phyloP scores from a whole-genome alignment of 2,329 filamentous ascomycete genomes.

The Neonectria punicea region DNA sequence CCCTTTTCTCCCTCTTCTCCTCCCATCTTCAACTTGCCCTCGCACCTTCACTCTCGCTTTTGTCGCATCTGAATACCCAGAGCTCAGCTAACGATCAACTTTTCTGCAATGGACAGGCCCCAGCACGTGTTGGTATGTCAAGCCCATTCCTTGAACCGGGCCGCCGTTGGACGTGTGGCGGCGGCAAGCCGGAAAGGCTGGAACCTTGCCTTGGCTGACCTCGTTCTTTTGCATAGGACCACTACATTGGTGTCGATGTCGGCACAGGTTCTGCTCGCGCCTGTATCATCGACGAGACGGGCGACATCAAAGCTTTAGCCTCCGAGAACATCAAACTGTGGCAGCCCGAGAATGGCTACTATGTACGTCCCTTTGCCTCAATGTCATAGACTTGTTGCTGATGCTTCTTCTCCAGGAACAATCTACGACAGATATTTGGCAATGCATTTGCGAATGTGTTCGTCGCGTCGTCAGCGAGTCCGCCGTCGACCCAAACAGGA shows the following conservation, averaged over 20 bases:
- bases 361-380: constrained; percentile 61
- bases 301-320: constrained; percentile 84
- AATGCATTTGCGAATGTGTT: constrained; percentile 90
- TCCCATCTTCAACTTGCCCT: constrained; percentile 19
- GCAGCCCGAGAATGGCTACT: constrained; percentile 80
- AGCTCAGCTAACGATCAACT: constrained; percentile 21
- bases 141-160: neutral
- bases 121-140: constrained; percentile 47
- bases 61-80: constrained; percentile 15
- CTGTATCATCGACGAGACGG: constrained; percentile 91
- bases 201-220: constrained; percentile 29
- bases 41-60: constrained; percentile 10
- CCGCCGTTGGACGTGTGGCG: constrained; percentile 19
- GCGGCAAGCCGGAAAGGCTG: neutral
- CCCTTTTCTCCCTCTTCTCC: constrained; percentile 10
- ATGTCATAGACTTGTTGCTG: constrained; percentile 1
- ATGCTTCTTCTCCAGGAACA: constrained; percentile 72
- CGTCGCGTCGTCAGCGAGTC: constrained; percentile 85
- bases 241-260: constrained; percentile 90
- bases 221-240: constrained; percentile 53
- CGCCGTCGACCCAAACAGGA: constrained; percentile 76
- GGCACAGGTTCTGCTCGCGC: constrained; percentile 95
- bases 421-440: constrained; percentile 98
- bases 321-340: constrained; percentile 82
- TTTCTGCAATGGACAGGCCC: constrained; percentile 47